Evolutionary conservation across 1,284 basidiomycete species (phyloP).

Genomic region (Thelephora terrestris): DNA sequence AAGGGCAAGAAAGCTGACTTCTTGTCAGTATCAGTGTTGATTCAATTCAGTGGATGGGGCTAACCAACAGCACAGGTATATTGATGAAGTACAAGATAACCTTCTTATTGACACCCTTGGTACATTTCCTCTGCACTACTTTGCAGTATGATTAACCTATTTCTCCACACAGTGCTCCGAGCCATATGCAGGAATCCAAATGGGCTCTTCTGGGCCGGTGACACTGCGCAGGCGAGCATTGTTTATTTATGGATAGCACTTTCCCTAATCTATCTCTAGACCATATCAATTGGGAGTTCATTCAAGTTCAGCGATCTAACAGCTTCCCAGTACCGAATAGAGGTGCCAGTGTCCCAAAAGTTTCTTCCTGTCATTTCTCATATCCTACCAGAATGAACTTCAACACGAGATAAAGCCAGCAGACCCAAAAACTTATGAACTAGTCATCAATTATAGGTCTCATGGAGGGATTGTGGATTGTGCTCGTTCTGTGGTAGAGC

Average conservation of each 20-base stretch:
- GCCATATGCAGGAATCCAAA: slow-evolving; percentile 49
- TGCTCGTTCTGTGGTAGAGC: slow-evolving; percentile 51
- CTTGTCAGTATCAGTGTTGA: slow-evolving; percentile 28
- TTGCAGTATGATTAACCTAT: background rate
- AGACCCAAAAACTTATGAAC: slow-evolving; percentile 42
- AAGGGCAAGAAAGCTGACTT: slow-evolving; percentile 34
- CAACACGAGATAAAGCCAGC: background rate
- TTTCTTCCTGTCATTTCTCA: background rate
- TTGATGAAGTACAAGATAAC: slow-evolving; percentile 59
- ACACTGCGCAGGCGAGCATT: slow-evolving; percentile 40
- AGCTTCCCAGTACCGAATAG: slow-evolving; percentile 48
- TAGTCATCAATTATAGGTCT: slow-evolving; percentile 59
- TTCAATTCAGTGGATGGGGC: background rate
- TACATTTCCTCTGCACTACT: slow-evolving; percentile 16
- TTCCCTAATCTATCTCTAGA: slow-evolving; percentile 31
- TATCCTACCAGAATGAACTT: slow-evolving; percentile 6
- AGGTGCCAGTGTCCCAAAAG: slow-evolving; percentile 30
- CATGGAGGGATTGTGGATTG: slow-evolving; percentile 60
- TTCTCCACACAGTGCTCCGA: slow-evolving; percentile 52
- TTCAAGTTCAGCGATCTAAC: slow-evolving; percentile 68
- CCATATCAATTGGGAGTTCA: slow-evolving; percentile 60
- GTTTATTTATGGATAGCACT: background rate
- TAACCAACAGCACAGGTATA: slow-evolving; percentile 40
- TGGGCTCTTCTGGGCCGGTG: slow-evolving; percentile 71
- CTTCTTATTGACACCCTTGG: slow-evolving; percentile 46